Base-by-base conservation (phyloP, 208 protist genomes). In the Trypanosoma platydactyli region DNA sequence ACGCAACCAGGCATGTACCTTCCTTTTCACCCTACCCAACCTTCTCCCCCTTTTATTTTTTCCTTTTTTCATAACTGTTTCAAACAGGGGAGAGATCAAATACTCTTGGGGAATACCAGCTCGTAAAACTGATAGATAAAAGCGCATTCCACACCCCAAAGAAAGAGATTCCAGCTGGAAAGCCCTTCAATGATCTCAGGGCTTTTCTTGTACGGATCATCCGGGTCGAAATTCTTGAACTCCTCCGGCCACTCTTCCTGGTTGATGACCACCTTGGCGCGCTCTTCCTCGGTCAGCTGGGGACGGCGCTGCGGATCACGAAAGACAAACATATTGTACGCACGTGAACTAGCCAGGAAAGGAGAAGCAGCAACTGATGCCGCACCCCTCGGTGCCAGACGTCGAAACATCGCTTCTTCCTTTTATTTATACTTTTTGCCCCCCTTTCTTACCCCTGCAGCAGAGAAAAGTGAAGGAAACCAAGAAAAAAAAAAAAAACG, bases 51-150 rank as follows among this genome's bases (percentile, higher is more conserved):
- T 7, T 40, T 51, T 51, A 52, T 25, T 49, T 52, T 48, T 46
- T 60, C 55, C 49, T 6, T 50, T 50, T 62, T 20, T 35, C 29
- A 7, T 48, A n/a, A 16, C 20, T 22, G 58, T 57, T 4, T 27
- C 13, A 20, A 62, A 11, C 33, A 11, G 33, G 33, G 33, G 33
- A 9, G 33, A 38, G 33, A 50, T 53, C 48, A 96, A 69, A 96
- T 95, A 68, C 81, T 89, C 67, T 88, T 89, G 52, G 84, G 86
- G 64, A 93, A 95, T 22, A 94, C 86, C 25, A 90, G 68, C 72
- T 95, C 88, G 66, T 94, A 95, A 65, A 95, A 92, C 73, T 94
- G 84, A 74, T 94, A 94, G 42, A 97, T 92, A 72, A 97, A 97
- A 44, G 92, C 87, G 50, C 55, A 72, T 77, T 97, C 87, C 35